A percentile compares a stretch with the other conserved stretches of the same genome.
Conservation (phyloP, 1,139 yeast genomes). For the Protomyces inundatus region DNA sequence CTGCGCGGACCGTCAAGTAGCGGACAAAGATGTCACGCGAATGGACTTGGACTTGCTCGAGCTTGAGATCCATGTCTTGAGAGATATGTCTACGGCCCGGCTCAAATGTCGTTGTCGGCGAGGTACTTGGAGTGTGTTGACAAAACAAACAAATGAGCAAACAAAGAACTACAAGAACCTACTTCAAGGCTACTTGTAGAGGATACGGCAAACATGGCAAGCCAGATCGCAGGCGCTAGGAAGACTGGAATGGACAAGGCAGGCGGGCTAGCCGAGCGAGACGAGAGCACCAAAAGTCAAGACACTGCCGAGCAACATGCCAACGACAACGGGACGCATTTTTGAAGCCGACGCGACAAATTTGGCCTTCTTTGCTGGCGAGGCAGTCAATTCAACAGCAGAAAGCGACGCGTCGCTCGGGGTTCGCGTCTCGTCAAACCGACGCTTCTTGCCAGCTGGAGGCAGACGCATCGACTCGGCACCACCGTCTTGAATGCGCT, state of each 20-base stretch:
- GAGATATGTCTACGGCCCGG: neutral
- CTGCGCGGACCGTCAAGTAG: conserved; percentile 76
- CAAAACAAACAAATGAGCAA: neutral
- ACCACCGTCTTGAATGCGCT: too few relatives aligned
- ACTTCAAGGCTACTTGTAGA: too few relatives aligned
- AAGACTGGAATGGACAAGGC: too few relatives aligned
- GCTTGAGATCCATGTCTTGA: conserved; percentile 4
- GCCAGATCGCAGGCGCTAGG: too few relatives aligned
- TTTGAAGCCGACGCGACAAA: too few relatives aligned
- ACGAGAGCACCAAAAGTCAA: neutral
- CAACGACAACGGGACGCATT: neutral
- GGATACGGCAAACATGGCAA: too few relatives aligned
- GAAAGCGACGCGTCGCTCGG: too few relatives aligned
- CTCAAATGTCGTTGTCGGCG: neutral
- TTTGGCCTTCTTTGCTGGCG: too few relatives aligned
- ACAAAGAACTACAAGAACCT: neutral
- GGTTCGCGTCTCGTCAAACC: too few relatives aligned
- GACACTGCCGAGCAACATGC: neutral
- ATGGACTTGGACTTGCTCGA: conserved; percentile 78
- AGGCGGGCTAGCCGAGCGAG: neutral
- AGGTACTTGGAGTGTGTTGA: neutral
- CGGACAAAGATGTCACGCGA: conserved; percentile 81
- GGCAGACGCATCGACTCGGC: too few relatives aligned
- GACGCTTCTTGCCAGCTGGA: too few relatives aligned
- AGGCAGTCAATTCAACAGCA: too few relatives aligned